Evolutionary conservation across 768 basidiomycete genomes (phyloP), one percentile per base, ranked within the genome.

Genomic region (Podaxis rugospora): DNA sequence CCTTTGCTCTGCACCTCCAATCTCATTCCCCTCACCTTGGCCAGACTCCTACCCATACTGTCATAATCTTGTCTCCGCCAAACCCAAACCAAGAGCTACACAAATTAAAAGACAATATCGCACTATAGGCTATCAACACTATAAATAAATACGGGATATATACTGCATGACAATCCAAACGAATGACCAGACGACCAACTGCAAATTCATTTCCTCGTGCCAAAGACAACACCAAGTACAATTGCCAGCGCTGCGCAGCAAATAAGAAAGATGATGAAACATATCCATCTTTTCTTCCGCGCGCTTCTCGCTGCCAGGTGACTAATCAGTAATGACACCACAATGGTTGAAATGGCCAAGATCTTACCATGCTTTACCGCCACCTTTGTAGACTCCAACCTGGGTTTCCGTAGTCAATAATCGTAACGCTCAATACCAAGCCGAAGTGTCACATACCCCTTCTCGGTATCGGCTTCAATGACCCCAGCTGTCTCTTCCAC

Each of bases 231-330:
- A 23, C 79, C 87, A 51, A 89, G 76, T 44, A 83, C 82, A 56
- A 87, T 72, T 0, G 77, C 91, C 51, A 90, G 71, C 63, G 89
- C 78, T 55, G 76, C 77, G 56, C 82, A 63, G 62, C 89, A 72
- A 58, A 85, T 62, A 27, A 93, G 62, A 56, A 80, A 70, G 53
- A 90, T 76, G 66, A 80, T 75, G 72, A 94, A 93, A 73, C 91
- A 95, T 75, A 90, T 90, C 90, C 90, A 92, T 62, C 92, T 86
- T 75, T 88, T 92, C 68, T 84, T 86, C 61, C 94, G 83, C 7
- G 91, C 90, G 25, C 79, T 73, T 11, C 86, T 78, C 0, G 67
- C 68, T 67, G 60, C 56, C 42, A 7, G 51, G 37, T 21, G 55
- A 62, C 35, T 39, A 27, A 50, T 66, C 28, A 67, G 61, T 54